These are phyloP conservation scores for Acanthamoeba triangularis DNA, from an alignment of 208 protist species.

Conservation along the genomic window DNA sequence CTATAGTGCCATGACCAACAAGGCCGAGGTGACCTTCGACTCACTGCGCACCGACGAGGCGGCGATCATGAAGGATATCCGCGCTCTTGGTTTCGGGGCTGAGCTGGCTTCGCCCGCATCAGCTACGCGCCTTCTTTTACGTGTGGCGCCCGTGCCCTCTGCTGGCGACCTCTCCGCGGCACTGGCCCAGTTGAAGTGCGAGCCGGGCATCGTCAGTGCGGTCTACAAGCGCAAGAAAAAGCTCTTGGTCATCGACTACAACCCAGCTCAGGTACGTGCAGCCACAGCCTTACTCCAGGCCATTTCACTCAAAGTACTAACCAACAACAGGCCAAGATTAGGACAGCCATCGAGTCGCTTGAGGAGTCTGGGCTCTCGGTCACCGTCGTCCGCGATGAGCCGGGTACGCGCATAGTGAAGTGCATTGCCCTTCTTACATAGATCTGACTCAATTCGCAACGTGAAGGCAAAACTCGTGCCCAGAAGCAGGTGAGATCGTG, in stretches of 20 bases:
- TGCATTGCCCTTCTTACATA: neutral
- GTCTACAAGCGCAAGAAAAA: slow-evolving; percentile 23
- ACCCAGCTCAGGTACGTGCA: neutral
- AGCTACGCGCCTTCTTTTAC: neutral
- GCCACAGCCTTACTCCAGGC: neutral
- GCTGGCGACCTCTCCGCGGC: neutral
- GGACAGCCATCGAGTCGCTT: neutral
- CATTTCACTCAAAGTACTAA: neutral
- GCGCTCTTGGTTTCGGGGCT: slow-evolving; percentile 31
- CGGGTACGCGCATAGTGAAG: neutral
- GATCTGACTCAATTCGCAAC: neutral
- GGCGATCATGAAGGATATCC: slow-evolving; percentile 11
- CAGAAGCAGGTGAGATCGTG: slow-evolving; percentile 34
- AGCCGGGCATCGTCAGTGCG: neutral
- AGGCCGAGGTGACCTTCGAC: slow-evolving; percentile 30
- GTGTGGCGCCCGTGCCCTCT: neutral
- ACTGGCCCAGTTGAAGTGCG: neutral
- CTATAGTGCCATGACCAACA: slow-evolving; percentile 38
- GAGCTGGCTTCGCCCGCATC: slow-evolving; percentile 8
- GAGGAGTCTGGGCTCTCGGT: neutral
- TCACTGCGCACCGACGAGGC: neutral
- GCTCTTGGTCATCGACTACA: slow-evolving; percentile 36
- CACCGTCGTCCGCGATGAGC: neutral
- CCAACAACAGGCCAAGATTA: neutral
- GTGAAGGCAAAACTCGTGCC: neutral